Evolutionary conservation across 2,329 filamentous ascomycete genomes (phyloP).

Genomic region (Periconia sp.): DNA sequence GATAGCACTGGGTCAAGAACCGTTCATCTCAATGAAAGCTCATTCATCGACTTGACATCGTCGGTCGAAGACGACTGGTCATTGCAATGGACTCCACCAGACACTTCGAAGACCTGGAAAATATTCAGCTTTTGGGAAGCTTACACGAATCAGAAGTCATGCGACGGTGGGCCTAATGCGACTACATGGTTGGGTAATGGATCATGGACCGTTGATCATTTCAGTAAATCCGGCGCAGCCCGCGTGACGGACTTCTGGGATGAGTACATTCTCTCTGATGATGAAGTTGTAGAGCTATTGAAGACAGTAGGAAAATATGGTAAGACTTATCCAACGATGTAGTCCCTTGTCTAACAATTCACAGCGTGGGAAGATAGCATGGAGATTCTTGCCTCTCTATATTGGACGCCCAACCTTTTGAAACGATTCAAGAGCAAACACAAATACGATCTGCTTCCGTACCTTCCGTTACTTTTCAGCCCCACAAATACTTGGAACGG

Average conservation of each 20-base stretch:
- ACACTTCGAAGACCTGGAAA: slow-evolving; percentile 15
- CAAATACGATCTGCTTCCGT: slow-evolving; percentile 37
- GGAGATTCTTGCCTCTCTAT: slow-evolving; percentile 32
- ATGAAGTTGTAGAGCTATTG: slow-evolving; percentile 13
- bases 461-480: slow-evolving; percentile 36
- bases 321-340: not conserved
- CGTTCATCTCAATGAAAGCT: slow-evolving; percentile 15
- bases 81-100: slow-evolving; percentile 21
- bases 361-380: slow-evolving; percentile 43
- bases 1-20: slow-evolving; percentile 1
- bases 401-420: slow-evolving; percentile 31
- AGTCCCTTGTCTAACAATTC: not conserved
- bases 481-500: slow-evolving; percentile 17
- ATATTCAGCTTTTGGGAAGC: slow-evolving; percentile 24
- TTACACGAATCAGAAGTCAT: slow-evolving; percentile 24
- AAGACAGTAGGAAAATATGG: slow-evolving; percentile 36
- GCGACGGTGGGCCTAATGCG: slow-evolving; percentile 24
- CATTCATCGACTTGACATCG: slow-evolving; percentile 20
- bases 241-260: slow-evolving; percentile 42
- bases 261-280: slow-evolving; percentile 31
- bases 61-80: slow-evolving; percentile 10
- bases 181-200: slow-evolving; percentile 38
- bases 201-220: slow-evolving; percentile 43
- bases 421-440: slow-evolving; percentile 24
- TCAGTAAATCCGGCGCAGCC: slow-evolving; percentile 32